Base-by-base conservation (phyloP, 208 protist species). In the Leptomonas seymouri region DNA sequence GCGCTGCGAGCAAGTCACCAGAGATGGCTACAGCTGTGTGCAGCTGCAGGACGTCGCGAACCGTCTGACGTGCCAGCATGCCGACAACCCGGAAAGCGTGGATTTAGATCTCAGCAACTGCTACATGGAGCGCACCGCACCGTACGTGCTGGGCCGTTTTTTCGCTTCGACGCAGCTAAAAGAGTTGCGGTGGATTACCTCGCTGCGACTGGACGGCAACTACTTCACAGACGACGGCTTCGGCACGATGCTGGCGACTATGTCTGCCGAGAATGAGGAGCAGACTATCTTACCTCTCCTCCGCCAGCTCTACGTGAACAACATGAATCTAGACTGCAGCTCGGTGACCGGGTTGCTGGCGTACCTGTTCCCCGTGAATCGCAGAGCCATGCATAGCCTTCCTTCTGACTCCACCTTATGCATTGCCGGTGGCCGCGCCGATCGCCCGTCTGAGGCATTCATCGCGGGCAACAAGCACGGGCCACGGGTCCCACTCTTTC, bases 211-310 rank as follows among this genome's bases (percentile, higher is more conserved):
- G 36, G 86, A 91, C 67, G 85, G 87, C 31, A 95, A 95, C 67
- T 93, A 93, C 76, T 90, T 93, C 62, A 86, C 86, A 1, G 78
- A 93, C 76, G 72, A 80, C 16, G 90, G 90, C 34, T 86, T 95
- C 58, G 85, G 84, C 16, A 77, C 74, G 48, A 85, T 93, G 80
- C 80, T 95, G 3, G 67, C 73, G 20, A 81, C 76, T 48, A 87
- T 95, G 80, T 77, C 84, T 16, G 67, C 67, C 16, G 84, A 74
- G 23, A 90, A 92, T 63, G 79, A 90, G 54, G 49, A n/a, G 15
- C 69, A 64, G 42, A 55, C 56, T 7, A 67, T 90, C 46, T 48
- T 95, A 31, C 90, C 90, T 0, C n/a, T 84, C 15, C 71, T 95
- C 18, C 77, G 77, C 34, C 77, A 93, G 60, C 72, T 95, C 28